Base-by-base conservation (phyloP, 2,329 filamentous ascomycete species). In the Kalaharituber pfeilii region DNA sequence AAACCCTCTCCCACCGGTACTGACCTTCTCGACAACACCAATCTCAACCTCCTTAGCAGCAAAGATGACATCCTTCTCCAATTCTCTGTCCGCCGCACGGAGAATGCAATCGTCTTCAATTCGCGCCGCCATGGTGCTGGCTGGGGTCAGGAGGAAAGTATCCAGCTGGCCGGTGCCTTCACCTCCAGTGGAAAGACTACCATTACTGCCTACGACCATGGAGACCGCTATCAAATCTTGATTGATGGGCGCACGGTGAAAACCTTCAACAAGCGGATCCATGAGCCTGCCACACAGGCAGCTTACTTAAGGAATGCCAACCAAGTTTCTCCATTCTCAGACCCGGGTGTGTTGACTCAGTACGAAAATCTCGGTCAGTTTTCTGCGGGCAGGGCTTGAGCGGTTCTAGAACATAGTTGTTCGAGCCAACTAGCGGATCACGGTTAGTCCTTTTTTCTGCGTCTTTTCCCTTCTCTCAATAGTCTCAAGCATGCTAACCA, bases 31-130 rank as follows among this genome's bases (percentile, higher is more conserved):
- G 49, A 50, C 49, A 50, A 50, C 49, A 50, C 49, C 9, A 15
- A 11, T 27, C 15, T 50, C 49, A 50, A 50, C 49, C 49, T 50
- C 25, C 7, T 8, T 15, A 11, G 30, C 25, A 8, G 7, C 6
- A 27, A 27, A 22, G 30, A n/a, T n/a, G 49, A 50, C 25, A 27
- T 27, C 25, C 25, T 50, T 9, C 49, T 50, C 13, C n/a, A 22
- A 22, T 15, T 50, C 20, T 22, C 49, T 24, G n/a, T 28, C n/a
- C 49, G 49, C 24, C 25, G n/a, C 49, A 25, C 15, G 6, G 18
- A 50, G 49, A 50, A 50, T 20, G 49, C 49, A 7, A 28, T 50
- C 25, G 49, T 50, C 9, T 50, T 50, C 49, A 50, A 50, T 27
- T 27, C 13, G 22, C 11, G 25, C 13, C 15, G 22, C 13, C 22